Base-by-base conservation (phyloP, 2,329 filamentous ascomycete genomes). In the Torrubiella hemipterigena region DNA sequence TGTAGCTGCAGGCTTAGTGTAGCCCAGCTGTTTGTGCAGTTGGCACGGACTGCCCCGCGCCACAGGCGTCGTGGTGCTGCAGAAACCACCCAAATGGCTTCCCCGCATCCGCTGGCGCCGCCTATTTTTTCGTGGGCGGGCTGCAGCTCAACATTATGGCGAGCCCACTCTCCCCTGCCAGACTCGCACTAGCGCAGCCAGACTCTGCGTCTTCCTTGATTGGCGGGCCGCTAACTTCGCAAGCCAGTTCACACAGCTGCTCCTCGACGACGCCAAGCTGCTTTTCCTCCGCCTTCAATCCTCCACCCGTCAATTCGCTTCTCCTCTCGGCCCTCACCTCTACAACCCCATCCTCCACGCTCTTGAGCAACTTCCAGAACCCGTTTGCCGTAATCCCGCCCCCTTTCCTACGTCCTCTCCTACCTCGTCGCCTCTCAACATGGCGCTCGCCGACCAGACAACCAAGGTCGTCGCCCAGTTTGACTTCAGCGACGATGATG, bases 401-500 rank as follows among this genome's bases (percentile, higher is more conserved):
- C 63, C 67, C 26, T 76, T 77, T 48, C 61, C 67, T 27, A 68
- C 65, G 13, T 46, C 58, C 25, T 59, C 65, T 20, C 70, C 72
- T 11, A 59, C 66, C 32, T 76, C 72, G 26, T 56, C 52, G 54
- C 64, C 65, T 34, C 61, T 66, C 58, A 64, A 61, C 43, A 81
- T 81, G 75, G 59, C 67, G 37, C 63, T 80, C 40, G 60, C 59
- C 39, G 69, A 77, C 39, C 81, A 89, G 59, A 84, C 86, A 37
- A 77, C 77, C 67, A 74, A 73, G 50, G 75, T 95, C 48, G 81
- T 83, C 47, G 73, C 73, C 45, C 75, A 91, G 56, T 96, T 96
- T 59, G 83, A 93, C 33, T 89, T 87, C 58, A 67, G 74, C 38
- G 69, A 85, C 46, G 73, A 77, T 32, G 71, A 86, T 56, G 70